phyloP scores from a whole-genome alignment of 2,329 filamentous ascomycete species.

The Verticillium tricorpus region DNA sequence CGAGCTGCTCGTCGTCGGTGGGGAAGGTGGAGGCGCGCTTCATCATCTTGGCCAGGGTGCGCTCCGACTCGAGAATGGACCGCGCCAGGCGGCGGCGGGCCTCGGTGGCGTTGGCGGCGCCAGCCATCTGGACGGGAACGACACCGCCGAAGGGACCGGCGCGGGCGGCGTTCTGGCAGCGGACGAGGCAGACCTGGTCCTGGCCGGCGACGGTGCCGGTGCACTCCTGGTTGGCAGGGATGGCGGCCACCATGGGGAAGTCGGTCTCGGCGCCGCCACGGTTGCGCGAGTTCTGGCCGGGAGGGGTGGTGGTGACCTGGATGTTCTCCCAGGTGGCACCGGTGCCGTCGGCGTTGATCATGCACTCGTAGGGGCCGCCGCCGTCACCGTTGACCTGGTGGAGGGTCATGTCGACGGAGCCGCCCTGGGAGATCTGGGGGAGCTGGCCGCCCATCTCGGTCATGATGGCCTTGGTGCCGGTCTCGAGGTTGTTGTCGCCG shows the following conservation, averaged over 20 bases:
- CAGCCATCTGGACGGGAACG: constrained; percentile 48
- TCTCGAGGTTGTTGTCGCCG: constrained; percentile 52
- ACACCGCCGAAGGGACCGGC: constrained; percentile 61
- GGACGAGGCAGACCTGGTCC: constrained; percentile 57
- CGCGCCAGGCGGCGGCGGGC: constrained; percentile 20
- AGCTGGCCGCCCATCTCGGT: constrained; percentile 50
- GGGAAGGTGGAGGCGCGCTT: constrained; percentile 14
- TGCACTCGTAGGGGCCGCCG: constrained; percentile 60
- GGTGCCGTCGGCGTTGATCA: constrained; percentile 58
- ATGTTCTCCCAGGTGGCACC: constrained; percentile 48
- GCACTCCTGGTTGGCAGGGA: constrained; percentile 51
- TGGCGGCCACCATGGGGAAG: constrained; percentile 51
- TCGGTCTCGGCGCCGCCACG: constrained; percentile 34
- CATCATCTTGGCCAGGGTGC: constrained; percentile 13
- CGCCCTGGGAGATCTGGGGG: constrained; percentile 55
- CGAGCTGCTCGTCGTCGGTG: constrained; percentile 7
- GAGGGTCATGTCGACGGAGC: constrained; percentile 55
- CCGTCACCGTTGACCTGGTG: constrained; percentile 66
- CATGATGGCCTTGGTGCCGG: constrained; percentile 54
- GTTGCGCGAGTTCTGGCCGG: constrained; percentile 46
- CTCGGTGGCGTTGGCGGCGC: constrained; percentile 14
- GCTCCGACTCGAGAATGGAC: constrained; percentile 17
- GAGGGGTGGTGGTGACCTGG: constrained; percentile 49
- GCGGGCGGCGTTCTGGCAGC: constrained; percentile 55
- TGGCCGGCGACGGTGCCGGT: constrained; percentile 57